A percentile compares a stretch with the other conserved stretches of the same genome.
phyloP scores from a whole-genome alignment of 2,329 filamentous ascomycete species.

The Colletotrichum liaoningense region DNA sequence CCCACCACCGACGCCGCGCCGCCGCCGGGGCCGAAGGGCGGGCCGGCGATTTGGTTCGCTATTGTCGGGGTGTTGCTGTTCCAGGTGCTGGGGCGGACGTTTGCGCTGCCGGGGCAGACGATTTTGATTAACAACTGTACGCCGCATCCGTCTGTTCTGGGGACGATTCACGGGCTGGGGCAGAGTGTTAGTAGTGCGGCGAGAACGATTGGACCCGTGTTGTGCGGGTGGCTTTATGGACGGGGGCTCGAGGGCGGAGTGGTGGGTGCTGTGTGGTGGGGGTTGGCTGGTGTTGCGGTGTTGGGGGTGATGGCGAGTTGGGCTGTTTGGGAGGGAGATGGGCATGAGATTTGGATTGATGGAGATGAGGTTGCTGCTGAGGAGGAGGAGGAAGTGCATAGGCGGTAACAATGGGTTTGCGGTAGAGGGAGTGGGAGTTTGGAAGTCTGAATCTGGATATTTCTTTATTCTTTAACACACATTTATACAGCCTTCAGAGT shows the following conservation, averaged over 20 bases:
- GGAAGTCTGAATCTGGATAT: neutral
- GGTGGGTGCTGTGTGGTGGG: conserved; percentile 71
- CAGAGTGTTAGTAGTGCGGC: conserved; percentile 70
- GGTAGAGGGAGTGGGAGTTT: neutral
- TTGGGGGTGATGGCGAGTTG: conserved; percentile 62
- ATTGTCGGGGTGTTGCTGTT: conserved; percentile 72
- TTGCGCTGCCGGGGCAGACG: conserved; percentile 60
- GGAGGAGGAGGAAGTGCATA: conserved; percentile 1
- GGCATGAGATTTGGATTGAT: conserved; percentile 73
- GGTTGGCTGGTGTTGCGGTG: conserved; percentile 60
- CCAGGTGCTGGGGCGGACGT: conserved; percentile 76
- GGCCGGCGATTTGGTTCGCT: conserved; percentile 71
- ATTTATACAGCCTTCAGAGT: neutral
- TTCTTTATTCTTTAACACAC: neutral
- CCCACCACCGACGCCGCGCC: conserved; percentile 62
- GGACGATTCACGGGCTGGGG: conserved; percentile 61
- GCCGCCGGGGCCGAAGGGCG: conserved; percentile 63
- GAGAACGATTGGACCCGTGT: conserved; percentile 68
- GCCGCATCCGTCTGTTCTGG: conserved; percentile 59
- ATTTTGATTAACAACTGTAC: conserved; percentile 62
- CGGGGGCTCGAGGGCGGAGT: conserved; percentile 66
- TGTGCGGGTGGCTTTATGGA: conserved; percentile 72
- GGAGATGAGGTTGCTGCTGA: conserved; percentile 63
- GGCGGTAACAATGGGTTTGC: neutral
- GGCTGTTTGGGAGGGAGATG: conserved; percentile 70